Percentiles rank a stretch among this genome's conserved stretches.
phyloP scores from a whole-genome alignment of 768 basidiomycete species.

The Leccinum uliginosum region DNA sequence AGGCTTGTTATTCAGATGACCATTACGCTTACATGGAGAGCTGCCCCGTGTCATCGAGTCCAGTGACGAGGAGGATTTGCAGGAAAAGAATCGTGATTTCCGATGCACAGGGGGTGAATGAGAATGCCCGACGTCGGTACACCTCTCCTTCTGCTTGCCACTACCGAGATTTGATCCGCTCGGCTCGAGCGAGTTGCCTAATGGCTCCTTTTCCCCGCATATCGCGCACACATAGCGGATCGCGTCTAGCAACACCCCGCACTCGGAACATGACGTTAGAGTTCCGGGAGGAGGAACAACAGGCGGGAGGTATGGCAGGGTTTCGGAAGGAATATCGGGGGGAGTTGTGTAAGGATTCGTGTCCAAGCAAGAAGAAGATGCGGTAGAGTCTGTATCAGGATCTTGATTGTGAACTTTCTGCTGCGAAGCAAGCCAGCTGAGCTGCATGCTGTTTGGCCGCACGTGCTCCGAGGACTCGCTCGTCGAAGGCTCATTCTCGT shows the following conservation, averaged over 20 bases:
- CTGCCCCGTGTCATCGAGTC: constrained; percentile 15
- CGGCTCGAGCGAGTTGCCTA: constrained; percentile 10
- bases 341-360: constrained; percentile 19
- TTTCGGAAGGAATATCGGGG: constrained; percentile 44
- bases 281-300: constrained; percentile 51
- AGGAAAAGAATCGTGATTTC: constrained; percentile 20
- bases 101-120: constrained; percentile 36
- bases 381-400: constrained; percentile 5
- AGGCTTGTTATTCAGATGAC: constrained; percentile 35
- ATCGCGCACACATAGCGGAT: constrained; percentile 88
- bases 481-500: constrained; percentile 27
- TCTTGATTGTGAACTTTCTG: constrained; percentile 32
- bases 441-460: constrained; percentile 64
- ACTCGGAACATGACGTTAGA: constrained; percentile 81
- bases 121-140: constrained; percentile 13
- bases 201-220: constrained; percentile 74
- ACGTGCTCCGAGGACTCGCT: constrained; percentile 31
- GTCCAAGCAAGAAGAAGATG: constrained; percentile 15
- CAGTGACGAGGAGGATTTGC: constrained; percentile 12
- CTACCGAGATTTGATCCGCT: constrained; percentile 13
- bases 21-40: constrained; percentile 13
- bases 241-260: constrained; percentile 68
- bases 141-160: constrained; percentile 48
- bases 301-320: constrained; percentile 47
- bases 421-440: constrained; percentile 61